Base-by-base conservation (phyloP, 2,329 filamentous ascomycete species). In the Aspergillus piperis region DNA sequence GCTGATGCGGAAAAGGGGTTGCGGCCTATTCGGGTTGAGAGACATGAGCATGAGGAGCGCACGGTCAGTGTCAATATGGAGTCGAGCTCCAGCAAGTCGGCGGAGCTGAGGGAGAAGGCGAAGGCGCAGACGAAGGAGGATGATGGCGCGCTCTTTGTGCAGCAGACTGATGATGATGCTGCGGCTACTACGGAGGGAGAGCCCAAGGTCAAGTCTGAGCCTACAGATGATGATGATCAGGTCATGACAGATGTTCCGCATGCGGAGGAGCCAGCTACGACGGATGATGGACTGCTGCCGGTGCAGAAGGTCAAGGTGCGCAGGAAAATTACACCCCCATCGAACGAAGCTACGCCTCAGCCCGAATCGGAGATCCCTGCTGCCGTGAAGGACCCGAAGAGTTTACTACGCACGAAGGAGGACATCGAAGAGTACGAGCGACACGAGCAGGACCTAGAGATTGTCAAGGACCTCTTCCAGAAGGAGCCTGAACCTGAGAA, bases 41-140 rank as follows among this genome's bases (percentile, higher is more conserved):
- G 85, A 61, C 80, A 82, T 65, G 81, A 83, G 62, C 84, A 86
- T 67, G 78, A 82, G 64, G 83, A 86, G 52, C 78, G 83, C 30
- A 75, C 77, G 1, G 72, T 84, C 25, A 82, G 80, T 42, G 78
- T 87, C 58, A 85, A 83, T 60, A 83, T 81, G 61, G 83, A 84
- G 60, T 80, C 81, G 27, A 84, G 79, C 66, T 76, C 77, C 39
- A 77, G 75, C 36, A 77, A 77, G 21, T 75, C 79, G 3, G 77
- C 77, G 1, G 78, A 80, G 58, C 66, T 79, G 39, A 72, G 76
- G 54, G 68, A 70, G 49, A 64, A 74, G 65, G 74, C 70, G 30
- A 67, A 72, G 63, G 72, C 74, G 48, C 70, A 75, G 54, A 62
- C 63, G 15, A 69, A 72, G 42, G 66, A 70, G 15, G 73, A 76